Percentiles rank a stretch among this genome's conserved stretches.
Evolutionary conservation across 2,329 filamentous ascomycete species (phyloP).

Genomic region (Zasmidium citrigriseum): DNA sequence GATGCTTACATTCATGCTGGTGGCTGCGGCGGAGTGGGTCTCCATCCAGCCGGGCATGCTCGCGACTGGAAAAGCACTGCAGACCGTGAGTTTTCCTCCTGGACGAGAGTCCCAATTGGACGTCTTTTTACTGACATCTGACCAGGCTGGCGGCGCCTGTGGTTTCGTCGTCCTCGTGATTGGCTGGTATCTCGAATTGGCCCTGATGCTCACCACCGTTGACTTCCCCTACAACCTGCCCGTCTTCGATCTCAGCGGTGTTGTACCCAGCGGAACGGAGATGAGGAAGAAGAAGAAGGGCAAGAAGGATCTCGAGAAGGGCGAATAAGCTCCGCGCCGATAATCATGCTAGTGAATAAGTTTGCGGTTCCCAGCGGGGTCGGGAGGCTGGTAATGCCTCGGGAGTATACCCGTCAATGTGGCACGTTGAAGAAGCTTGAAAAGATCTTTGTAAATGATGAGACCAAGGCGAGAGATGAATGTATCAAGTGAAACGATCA

Average conservation of each 20-base stretch:
- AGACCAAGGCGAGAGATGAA: no score
- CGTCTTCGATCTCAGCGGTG: slow-evolving; percentile 21
- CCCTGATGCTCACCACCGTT: slow-evolving; percentile 22
- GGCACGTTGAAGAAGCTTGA: no score
- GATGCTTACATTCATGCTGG: slow-evolving; percentile 18
- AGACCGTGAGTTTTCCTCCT: slow-evolving; percentile 5
- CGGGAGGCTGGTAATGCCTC: not conserved
- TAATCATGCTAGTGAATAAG: not conserved
- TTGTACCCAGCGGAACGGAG: slow-evolving; percentile 16
- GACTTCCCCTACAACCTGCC: slow-evolving; percentile 23
- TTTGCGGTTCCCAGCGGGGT: not conserved
- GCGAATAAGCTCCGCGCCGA: not conserved
- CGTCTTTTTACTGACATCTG: not conserved
- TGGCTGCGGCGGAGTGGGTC: slow-evolving; percentile 18
- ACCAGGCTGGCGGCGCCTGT: slow-evolving; percentile 18
- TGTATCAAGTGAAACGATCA: no score
- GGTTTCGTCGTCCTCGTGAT: slow-evolving; percentile 21
- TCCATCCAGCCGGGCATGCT: slow-evolving; percentile 11
- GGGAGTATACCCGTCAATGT: no score
- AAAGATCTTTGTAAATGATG: no score
- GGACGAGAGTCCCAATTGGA: not conserved
- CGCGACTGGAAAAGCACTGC: slow-evolving; percentile 3
- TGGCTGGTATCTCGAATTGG: slow-evolving; percentile 24
- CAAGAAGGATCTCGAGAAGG: slow-evolving; percentile 15
- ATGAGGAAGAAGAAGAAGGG: slow-evolving; percentile 18